Conservation (phyloP, 2,329 filamentous ascomycete genomes). For the Aspergillus sp. region DNA sequence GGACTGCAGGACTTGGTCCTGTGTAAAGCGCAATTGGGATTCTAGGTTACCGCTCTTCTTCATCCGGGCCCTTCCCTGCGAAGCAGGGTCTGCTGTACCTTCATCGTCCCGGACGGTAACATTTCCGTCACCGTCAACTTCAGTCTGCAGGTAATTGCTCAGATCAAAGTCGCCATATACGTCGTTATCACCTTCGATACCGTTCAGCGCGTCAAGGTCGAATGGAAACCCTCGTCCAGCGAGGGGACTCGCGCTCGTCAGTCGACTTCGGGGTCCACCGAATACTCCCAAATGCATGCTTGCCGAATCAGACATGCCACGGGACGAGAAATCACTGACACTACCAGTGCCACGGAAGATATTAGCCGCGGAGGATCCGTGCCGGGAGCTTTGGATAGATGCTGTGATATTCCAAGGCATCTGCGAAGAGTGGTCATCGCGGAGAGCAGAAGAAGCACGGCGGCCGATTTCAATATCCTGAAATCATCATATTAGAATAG, state of each 20-base stretch:
- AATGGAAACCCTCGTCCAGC: constrained; percentile 41
- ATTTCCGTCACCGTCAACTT: constrained; percentile 19
- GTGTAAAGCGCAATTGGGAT: constrained; percentile 1
- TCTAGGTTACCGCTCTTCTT: too few species aligned
- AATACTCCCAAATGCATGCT: constrained; percentile 18
- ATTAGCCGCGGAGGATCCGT: constrained; percentile 28
- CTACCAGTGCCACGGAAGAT: constrained; percentile 28
- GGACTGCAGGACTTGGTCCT: constrained; percentile 41
- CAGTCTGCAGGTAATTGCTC: constrained; percentile 25
- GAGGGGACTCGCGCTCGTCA: constrained; percentile 55
- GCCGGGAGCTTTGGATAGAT: constrained; percentile 46
- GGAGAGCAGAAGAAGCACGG: constrained; percentile 57
- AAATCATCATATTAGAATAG: too few species aligned
- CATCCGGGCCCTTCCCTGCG: too few species aligned
- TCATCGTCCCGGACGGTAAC: not conserved
- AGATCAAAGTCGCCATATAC: constrained; percentile 23
- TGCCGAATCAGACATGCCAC: constrained; percentile 11
- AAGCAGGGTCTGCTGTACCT: not conserved
- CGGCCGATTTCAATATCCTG: constrained; percentile 60
- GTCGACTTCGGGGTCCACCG: constrained; percentile 41
- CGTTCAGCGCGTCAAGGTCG: constrained; percentile 18
- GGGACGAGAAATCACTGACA: constrained; percentile 27
- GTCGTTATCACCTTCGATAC: constrained; percentile 13
- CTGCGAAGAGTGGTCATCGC: constrained; percentile 57
- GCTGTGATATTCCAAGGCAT: constrained; percentile 62